These are phyloP conservation scores for Ogataea wickerhamii DNA, from an alignment of 805 yeast genomes.

Conservation along the genomic window DNA sequence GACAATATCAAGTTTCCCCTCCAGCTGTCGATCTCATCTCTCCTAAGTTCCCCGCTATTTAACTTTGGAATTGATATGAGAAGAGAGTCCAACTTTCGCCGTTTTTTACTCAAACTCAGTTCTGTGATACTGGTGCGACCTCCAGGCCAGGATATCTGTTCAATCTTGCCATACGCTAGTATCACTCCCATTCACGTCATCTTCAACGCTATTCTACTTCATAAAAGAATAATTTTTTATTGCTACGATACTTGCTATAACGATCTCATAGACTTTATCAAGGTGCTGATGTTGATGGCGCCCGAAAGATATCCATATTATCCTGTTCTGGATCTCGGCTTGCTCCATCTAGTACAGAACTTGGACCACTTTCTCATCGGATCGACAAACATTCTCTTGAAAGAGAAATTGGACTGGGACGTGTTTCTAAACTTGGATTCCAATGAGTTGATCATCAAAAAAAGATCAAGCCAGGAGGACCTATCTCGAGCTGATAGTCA, in stretches of 20 bases:
- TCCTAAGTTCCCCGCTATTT: slow-evolving; percentile 23
- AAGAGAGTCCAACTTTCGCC: slow-evolving; percentile 25
- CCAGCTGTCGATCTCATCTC: slow-evolving; percentile 29
- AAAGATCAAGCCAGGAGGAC: slow-evolving; percentile 7
- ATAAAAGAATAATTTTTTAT: slow-evolving; percentile 39
- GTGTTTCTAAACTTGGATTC: slow-evolving; percentile 57
- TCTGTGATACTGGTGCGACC: slow-evolving; percentile 5
- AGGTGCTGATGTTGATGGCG: slow-evolving; percentile 39
- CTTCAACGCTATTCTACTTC: slow-evolving; percentile 46
- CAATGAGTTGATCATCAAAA: slow-evolving; percentile 35
- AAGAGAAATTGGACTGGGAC: slow-evolving; percentile 54
- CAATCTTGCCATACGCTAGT: slow-evolving; percentile 20
- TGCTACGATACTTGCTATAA: slow-evolving; percentile 45
- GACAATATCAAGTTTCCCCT: slow-evolving; percentile 26
- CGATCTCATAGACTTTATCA: slow-evolving; percentile 42
- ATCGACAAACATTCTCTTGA: slow-evolving; percentile 63
- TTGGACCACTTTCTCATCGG: slow-evolving; percentile 53
- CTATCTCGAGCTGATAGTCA: slow-evolving; percentile 8
- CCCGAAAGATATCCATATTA: slow-evolving; percentile 23
- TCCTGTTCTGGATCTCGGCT: slow-evolving; percentile 61
- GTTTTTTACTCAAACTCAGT: slow-evolving; percentile 14
- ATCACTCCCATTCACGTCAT: slow-evolving; percentile 37
- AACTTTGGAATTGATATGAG: slow-evolving; percentile 32
- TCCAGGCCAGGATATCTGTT: slow-evolving; percentile 1
- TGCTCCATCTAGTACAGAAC: slow-evolving; percentile 45